Evolutionary conservation across 495 filamentous ascomycete genomes (phyloP).

Genomic region (Talaromyces thailandensis): DNA sequence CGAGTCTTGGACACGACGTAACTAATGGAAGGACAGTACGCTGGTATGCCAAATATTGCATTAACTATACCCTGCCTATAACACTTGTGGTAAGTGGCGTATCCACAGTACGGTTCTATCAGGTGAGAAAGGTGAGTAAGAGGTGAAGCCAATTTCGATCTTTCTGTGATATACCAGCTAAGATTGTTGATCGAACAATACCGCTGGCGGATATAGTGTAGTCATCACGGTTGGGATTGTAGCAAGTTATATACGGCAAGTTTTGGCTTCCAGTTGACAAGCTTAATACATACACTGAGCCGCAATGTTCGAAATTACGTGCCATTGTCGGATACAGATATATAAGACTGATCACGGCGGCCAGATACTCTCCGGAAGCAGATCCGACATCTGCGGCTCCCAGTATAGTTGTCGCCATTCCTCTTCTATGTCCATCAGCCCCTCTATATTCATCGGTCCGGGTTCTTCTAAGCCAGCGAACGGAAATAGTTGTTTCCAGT

Average conservation of each 20-base stretch:
- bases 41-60: too few relatives aligned
- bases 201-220: too few relatives aligned
- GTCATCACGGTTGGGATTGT: background rate
- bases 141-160: too few relatives aligned
- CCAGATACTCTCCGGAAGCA: conserved; percentile 35
- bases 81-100: too few relatives aligned
- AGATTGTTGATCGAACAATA: too few relatives aligned
- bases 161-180: too few relatives aligned
- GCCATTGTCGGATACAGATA: background rate
- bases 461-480: conserved; percentile 34
- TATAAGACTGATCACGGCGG: conserved; percentile 16
- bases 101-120: too few relatives aligned
- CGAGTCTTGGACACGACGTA: too few relatives aligned
- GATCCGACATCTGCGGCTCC: conserved; percentile 36
- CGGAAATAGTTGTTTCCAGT: conserved; percentile 40
- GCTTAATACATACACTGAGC: background rate
- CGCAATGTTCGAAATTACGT: background rate
- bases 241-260: background rate
- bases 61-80: too few relatives aligned
- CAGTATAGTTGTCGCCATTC: conserved; percentile 42
- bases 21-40: too few relatives aligned
- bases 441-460: conserved; percentile 30
- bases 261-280: background rate
- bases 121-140: too few relatives aligned
- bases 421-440: conserved; percentile 33